Percentiles rank a stretch among this genome's conserved stretches.
phyloP scores from a whole-genome alignment of 306 rosid species.

The Clitoria ternatea region DNA sequence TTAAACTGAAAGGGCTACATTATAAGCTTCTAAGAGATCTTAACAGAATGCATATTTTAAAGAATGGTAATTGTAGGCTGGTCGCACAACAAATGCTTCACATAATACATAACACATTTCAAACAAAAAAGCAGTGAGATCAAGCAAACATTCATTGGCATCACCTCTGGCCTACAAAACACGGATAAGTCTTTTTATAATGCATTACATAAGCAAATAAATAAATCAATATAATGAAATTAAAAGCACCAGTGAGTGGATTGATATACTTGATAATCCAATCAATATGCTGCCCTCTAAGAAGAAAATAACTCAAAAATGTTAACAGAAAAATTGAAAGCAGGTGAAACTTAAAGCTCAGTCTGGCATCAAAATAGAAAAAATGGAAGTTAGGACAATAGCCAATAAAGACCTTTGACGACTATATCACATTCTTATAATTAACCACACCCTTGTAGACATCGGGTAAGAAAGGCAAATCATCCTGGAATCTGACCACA shows the following conservation, averaged over 20 bases:
- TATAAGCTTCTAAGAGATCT: neutral
- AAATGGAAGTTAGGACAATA: neutral
- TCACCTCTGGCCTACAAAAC: neutral
- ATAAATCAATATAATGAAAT: neutral
- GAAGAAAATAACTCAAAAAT: neutral
- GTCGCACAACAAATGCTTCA: neutral
- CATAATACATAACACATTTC: neutral
- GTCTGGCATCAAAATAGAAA: neutral
- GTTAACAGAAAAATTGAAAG: neutral
- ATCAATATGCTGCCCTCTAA: neutral
- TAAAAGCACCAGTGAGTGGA: neutral
- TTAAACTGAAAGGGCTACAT: neutral
- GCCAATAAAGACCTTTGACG: neutral
- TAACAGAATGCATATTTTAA: neutral
- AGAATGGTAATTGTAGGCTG: neutral
- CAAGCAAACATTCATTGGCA: neutral
- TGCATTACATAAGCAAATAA: neutral
- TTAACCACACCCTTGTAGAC: neutral
- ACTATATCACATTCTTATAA: neutral
- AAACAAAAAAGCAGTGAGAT: neutral
- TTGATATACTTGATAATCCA: neutral
- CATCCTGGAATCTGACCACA: neutral
- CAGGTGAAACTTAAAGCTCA: neutral
- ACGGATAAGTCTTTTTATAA: neutral
- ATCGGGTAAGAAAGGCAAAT: neutral